A percentile compares a stretch with the other conserved stretches of the same genome.
phyloP scores from a whole-genome alignment of 176 grass and related monocot species.

The Elymus sibiricus region DNA sequence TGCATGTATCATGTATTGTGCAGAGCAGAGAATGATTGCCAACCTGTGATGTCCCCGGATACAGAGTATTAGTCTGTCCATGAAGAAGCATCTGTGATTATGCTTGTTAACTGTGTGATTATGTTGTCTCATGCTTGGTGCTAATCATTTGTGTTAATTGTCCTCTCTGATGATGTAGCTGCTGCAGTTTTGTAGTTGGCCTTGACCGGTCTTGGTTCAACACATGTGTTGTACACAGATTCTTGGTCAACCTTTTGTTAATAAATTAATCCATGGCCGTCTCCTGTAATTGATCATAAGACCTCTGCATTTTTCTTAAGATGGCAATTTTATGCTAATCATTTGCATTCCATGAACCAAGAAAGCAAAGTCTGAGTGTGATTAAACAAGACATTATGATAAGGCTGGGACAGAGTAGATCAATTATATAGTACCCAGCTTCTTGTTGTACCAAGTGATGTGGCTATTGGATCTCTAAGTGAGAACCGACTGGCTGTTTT shows the following conservation, averaged over 20 bases:
- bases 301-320: background rate
- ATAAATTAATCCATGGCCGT: background rate
- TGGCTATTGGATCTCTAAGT: too few relatives aligned
- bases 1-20: background rate
- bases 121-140: background rate
- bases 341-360: background rate
- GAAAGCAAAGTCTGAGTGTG: background rate
- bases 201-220: background rate
- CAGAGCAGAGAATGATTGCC: slow-evolving; percentile 8
- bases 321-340: background rate
- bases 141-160: slow-evolving; percentile 2
- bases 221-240: background rate
- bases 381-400: too few relatives aligned
- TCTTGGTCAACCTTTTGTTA: background rate
- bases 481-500: too few relatives aligned
- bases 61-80: background rate
- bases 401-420: too few relatives aligned
- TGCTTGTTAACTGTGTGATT: background rate
- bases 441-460: too few relatives aligned
- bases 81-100: background rate
- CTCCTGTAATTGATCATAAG: background rate
- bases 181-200: slow-evolving; percentile 2
- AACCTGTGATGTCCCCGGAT: slow-evolving; percentile 30
- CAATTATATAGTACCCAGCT: too few relatives aligned
- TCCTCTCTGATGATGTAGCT: background rate